Evolutionary conservation across 164 flowering plant genomes (phyloP).

Genomic region (Vitis rupestris): DNA sequence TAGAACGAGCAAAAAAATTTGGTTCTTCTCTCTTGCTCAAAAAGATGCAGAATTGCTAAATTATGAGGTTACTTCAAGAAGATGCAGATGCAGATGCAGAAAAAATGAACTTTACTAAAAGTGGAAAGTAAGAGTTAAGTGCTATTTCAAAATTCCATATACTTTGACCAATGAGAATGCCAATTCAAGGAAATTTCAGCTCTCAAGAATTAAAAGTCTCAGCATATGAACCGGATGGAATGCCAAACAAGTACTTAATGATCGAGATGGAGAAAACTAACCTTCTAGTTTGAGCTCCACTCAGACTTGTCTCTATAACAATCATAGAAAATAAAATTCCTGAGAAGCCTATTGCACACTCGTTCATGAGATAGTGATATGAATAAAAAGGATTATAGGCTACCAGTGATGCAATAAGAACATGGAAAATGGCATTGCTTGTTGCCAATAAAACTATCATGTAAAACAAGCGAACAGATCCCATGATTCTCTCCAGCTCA

Average conservation of each 20-base stretch:
- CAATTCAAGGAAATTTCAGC: no score
- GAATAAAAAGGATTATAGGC: slow-evolving; percentile 63
- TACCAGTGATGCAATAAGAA: slow-evolving; percentile 62
- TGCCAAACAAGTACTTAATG: not conserved
- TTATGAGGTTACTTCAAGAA: no score
- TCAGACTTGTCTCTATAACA: slow-evolving; percentile 90
- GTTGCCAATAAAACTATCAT: slow-evolving; percentile 65
- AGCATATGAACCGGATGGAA: not conserved
- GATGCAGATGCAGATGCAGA: no score
- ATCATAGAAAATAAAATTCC: slow-evolving; percentile 95
- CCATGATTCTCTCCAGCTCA: slow-evolving; percentile 97
- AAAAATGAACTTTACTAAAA: no score
- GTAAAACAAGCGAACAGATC: slow-evolving; percentile 78
- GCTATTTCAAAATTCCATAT: not conserved
- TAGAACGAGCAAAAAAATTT: no score
- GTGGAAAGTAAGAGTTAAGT: no score
- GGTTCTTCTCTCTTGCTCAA: no score
- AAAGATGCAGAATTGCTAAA: no score
- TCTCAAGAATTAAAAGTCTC: no score
- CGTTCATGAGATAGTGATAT: slow-evolving; percentile 50
- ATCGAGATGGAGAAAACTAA: slow-evolving; percentile 24
- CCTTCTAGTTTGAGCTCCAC: slow-evolving; percentile 92
- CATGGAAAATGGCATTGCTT: slow-evolving; percentile 80
- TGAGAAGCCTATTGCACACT: slow-evolving; percentile 96
- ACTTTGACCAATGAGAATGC: not conserved